phyloP scores from a whole-genome alignment of 116 monocot genomes.

The Zostera marina region DNA sequence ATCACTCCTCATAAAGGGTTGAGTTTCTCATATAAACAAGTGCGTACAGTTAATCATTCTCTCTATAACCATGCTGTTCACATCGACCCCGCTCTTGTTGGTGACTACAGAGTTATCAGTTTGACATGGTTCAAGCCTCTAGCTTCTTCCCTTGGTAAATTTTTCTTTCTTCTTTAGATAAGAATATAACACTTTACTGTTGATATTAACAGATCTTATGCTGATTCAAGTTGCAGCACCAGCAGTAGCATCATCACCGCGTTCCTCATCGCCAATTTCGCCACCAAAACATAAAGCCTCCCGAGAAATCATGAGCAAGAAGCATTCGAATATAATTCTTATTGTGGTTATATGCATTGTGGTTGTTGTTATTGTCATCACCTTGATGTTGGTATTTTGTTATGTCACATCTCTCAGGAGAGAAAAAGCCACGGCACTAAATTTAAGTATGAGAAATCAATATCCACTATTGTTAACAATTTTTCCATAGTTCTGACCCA shows the following conservation, averaged over 20 bases:
- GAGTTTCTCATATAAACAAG: slow-evolving; percentile 58
- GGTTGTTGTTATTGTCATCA: slow-evolving; percentile 24
- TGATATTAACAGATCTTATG: background rate
- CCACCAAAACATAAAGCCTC: background rate
- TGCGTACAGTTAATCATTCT: slow-evolving; percentile 35
- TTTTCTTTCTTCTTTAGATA: too few species aligned
- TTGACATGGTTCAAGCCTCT: slow-evolving; percentile 65
- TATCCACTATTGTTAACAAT: too few species aligned
- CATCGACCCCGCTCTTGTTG: slow-evolving; percentile 55
- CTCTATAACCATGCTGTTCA: slow-evolving; percentile 42
- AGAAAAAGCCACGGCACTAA: slow-evolving; percentile 18
- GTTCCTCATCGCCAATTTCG: slow-evolving; percentile 3
- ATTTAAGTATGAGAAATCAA: slow-evolving; percentile 13
- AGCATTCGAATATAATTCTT: slow-evolving; percentile 31
- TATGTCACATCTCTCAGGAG: slow-evolving; percentile 13
- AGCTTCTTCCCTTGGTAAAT: slow-evolving; percentile 37
- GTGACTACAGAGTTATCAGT: slow-evolving; percentile 69
- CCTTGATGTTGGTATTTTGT: slow-evolving; percentile 30
- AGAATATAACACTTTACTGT: too few species aligned
- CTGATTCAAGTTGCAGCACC: background rate
- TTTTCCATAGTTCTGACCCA: too few species aligned
- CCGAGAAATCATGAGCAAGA: slow-evolving; percentile 5
- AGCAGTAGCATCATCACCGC: background rate
- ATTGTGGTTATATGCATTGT: slow-evolving; percentile 48
- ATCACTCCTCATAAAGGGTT: slow-evolving; percentile 61